These are phyloP conservation scores for Hypoxylon lienhwacheense DNA, from an alignment of 495 filamentous ascomycete genomes.

Conservation along the genomic window DNA sequence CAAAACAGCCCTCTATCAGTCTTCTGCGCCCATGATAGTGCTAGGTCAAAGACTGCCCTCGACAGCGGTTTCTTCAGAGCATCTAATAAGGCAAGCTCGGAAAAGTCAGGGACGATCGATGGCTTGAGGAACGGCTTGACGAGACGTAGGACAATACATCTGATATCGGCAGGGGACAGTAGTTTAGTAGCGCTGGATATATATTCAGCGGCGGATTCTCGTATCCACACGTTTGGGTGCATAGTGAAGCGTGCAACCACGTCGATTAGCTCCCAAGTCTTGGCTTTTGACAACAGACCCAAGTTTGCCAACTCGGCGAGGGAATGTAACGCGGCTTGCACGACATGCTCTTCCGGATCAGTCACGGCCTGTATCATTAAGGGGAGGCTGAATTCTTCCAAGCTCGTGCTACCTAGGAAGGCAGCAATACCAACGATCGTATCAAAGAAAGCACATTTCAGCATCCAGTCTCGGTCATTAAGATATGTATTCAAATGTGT, in stretches of 20 bases:
- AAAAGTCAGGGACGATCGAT: slow-evolving; percentile 59
- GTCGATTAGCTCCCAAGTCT: slow-evolving; percentile 83
- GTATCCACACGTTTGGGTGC: slow-evolving; percentile 94
- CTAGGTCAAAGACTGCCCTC: slow-evolving; percentile 77
- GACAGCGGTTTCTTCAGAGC: slow-evolving; percentile 82
- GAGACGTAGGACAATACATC: slow-evolving; percentile 79
- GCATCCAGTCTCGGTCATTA: slow-evolving; percentile 93
- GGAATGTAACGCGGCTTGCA: slow-evolving; percentile 85
- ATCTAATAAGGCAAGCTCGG: slow-evolving; percentile 76
- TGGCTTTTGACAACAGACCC: slow-evolving; percentile 81
- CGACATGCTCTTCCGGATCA: slow-evolving; percentile 92
- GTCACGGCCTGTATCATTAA: slow-evolving; percentile 97
- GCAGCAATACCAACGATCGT: slow-evolving; percentile 91
- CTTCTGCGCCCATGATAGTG: slow-evolving; percentile 82
- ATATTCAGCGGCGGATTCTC: slow-evolving; percentile 83
- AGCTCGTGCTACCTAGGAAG: slow-evolving; percentile 80
- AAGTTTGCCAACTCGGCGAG: slow-evolving; percentile 87
- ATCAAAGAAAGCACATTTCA: slow-evolving; percentile 96
- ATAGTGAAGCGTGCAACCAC: slow-evolving; percentile 80
- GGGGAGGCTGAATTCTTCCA: slow-evolving; percentile 95
- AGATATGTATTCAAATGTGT: slow-evolving; percentile 97
- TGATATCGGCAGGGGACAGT: slow-evolving; percentile 77
- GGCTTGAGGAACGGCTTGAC: slow-evolving; percentile 81
- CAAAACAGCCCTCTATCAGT: slow-evolving; percentile 81
- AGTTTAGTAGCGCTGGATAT: slow-evolving; percentile 74